These are phyloP conservation scores for Colletotrichum sp. DNA, from an alignment of 2,329 filamentous ascomycete genomes.

Conservation along the genomic window DNA sequence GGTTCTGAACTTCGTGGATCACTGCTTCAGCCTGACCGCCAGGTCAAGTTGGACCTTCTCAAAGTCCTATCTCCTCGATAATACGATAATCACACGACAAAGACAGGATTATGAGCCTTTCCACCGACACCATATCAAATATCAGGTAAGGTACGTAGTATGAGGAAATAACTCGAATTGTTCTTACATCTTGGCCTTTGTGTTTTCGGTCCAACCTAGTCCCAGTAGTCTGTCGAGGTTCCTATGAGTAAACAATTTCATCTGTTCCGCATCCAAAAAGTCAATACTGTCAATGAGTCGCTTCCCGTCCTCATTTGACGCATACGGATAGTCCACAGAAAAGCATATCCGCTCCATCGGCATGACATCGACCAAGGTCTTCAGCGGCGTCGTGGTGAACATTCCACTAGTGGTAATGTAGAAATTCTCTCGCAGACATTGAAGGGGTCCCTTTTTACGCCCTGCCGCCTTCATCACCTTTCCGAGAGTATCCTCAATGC, in stretches of 20 bases:
- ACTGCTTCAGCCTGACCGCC: fast-evolving
- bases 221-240: neutral
- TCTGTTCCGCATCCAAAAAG: neutral
- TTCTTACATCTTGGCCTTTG: neutral
- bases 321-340: neutral
- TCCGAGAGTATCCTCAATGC: neutral
- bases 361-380: neutral
- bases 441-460: neutral
- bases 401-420: neutral
- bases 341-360: neutral
- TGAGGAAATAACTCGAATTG: neutral
- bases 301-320: neutral
- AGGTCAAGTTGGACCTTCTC: neutral
- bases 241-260: neutral
- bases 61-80: neutral
- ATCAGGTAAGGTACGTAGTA: fast-evolving
- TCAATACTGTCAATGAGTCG: neutral
- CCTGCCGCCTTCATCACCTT: neutral
- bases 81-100: fast-evolving
- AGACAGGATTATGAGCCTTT: neutral
- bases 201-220: fast-evolving
- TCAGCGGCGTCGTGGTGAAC: neutral
- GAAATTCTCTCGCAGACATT: neutral
- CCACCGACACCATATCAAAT: fast-evolving
- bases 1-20: neutral